Evolutionary conservation across 2,329 filamentous ascomycete genomes (phyloP), one percentile per base, ranked within the genome.

Genomic region (Phialocephala subalpina): DNA sequence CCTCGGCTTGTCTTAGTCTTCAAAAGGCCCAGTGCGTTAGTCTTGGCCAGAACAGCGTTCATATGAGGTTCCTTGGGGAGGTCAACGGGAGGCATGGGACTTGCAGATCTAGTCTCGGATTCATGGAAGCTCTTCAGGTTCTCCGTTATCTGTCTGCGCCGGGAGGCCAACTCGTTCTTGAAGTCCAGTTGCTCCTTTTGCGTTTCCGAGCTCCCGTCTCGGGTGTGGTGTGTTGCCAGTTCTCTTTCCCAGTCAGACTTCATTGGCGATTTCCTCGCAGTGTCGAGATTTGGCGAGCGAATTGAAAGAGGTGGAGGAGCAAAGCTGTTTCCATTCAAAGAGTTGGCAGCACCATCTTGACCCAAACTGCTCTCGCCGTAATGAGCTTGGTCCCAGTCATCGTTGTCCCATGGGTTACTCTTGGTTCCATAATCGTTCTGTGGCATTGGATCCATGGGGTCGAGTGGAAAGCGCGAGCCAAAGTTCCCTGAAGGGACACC

Each of bases 121-220:
- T 92, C 90, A 0, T 87, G 88, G 69, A 89, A 90, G 0, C 86
- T 90, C 8, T 88, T 91, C 53, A 94, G 80, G 70, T 88, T 90
- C 77, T 94, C 91, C 60, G 92, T 88, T 8, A 94, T 90, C 0
- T 90, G 86, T 35, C 87, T 86, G 62, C 91, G 87, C 18, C 91
- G 87, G 69, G 89, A 86, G 1, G 90, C 91, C 45, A 94, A 83
- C 73, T 93, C 90, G 60, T 84, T 87, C 20, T 90, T 89, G 74
- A 94, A 94, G 33, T 92, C 91, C 60, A 92, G 88, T 4, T 85
- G 83, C 60, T 90, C 88, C 33, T 82, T 80, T 55, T 84, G 80
- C 14, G 82, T 84, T 52, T 83, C 83, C 6, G 80, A 82, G 73
- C 84, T 86, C 58, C 78, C 78, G 63, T 81, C 78, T 45, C 84